Conservation (phyloP, 1,284 basidiomycete species). For the Xerocomus minutiporus region DNA sequence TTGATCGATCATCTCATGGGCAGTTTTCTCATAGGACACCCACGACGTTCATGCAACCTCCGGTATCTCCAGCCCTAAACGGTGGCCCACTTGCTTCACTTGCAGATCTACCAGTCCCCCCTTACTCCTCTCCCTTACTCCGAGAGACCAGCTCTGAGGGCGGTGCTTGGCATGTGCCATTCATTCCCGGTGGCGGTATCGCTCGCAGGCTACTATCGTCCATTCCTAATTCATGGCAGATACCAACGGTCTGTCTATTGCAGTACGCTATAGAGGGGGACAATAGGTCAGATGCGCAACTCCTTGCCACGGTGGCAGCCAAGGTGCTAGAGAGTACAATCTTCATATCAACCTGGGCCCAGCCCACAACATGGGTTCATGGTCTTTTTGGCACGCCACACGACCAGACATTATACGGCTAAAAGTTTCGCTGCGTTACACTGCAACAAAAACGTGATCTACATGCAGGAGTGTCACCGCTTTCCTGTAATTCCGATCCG, state of each 20-base stretch:
- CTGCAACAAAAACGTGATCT: background rate
- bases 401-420: slow-evolving; percentile 68
- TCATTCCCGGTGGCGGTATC: slow-evolving; percentile 73
- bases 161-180: slow-evolving; percentile 40
- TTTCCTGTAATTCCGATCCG: slow-evolving; percentile 53
- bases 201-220: slow-evolving; percentile 61
- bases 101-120: slow-evolving; percentile 42
- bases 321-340: slow-evolving; percentile 44
- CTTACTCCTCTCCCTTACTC: slow-evolving; percentile 45
- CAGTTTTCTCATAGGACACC: slow-evolving; percentile 42
- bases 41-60: slow-evolving; percentile 52
- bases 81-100: slow-evolving; percentile 41
- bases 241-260: slow-evolving; percentile 52
- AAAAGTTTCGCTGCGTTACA: slow-evolving; percentile 9
- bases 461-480: slow-evolving; percentile 17
- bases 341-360: slow-evolving; percentile 41
- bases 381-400: slow-evolving; percentile 71
- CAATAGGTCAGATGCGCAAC: slow-evolving; percentile 65
- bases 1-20: slow-evolving; percentile 32
- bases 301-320: slow-evolving; percentile 53
- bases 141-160: slow-evolving; percentile 34
- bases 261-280: slow-evolving; percentile 77
- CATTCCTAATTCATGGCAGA: slow-evolving; percentile 50
- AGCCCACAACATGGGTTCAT: slow-evolving; percentile 60
- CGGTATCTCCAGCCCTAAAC: slow-evolving; percentile 35